Evolutionary conservation across 331 rosid species (phyloP).

Genomic region (Rhamnella rubrinervis): DNA sequence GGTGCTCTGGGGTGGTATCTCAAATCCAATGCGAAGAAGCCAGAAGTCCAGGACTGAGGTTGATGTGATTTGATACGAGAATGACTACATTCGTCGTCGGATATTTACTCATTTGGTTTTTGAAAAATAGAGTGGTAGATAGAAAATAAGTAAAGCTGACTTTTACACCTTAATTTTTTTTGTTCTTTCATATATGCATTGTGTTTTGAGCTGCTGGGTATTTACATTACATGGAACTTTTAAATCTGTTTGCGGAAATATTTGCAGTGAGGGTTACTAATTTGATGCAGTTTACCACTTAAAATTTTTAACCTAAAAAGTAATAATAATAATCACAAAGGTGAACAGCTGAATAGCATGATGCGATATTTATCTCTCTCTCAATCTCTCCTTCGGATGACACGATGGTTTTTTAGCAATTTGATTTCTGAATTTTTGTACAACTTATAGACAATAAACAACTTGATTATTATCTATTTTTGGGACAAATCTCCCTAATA

Average conservation of each 20-base stretch:
- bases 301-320: no score
- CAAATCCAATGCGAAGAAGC: constrained; percentile 82
- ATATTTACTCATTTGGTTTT: background rate
- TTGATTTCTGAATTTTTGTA: no score
- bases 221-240: background rate
- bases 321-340: no score
- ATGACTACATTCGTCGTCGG: background rate
- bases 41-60: constrained; percentile 81
- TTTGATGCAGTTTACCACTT: no score
- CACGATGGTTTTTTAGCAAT: no score
- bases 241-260: constrained; percentile 1
- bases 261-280: background rate
- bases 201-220: constrained; percentile 5
- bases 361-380: no score
- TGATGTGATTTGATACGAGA: background rate
- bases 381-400: no score
- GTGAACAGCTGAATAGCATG: no score
- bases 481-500: no score
- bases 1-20: constrained; percentile 89
- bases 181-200: constrained; percentile 5
- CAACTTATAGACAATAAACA: no score
- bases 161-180: background rate
- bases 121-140: background rate
- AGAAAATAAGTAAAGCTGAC: constrained; percentile 10
- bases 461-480: no score